Evolutionary conservation across 768 basidiomycete species (phyloP).

Genomic region (Lepiota venenata): DNA sequence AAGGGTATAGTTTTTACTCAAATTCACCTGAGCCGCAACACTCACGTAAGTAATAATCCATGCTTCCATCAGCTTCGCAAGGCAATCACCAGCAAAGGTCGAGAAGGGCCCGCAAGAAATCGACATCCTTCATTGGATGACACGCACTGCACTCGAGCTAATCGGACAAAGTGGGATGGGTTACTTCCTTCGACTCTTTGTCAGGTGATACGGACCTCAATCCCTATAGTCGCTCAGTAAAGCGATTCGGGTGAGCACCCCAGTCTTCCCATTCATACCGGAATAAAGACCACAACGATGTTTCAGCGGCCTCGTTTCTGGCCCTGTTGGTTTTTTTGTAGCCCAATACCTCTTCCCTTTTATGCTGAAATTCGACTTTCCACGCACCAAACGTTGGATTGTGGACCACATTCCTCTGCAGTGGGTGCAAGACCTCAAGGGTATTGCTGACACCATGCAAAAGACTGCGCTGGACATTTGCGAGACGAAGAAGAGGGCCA

Average conservation of each 20-base stretch:
- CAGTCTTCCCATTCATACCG: background rate
- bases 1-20: slow-evolving; percentile 18
- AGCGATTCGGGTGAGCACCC: slow-evolving; percentile 25
- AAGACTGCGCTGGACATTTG: slow-evolving; percentile 30
- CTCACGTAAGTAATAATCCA: background rate
- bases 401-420: slow-evolving; percentile 29
- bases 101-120: slow-evolving; percentile 29
- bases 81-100: slow-evolving; percentile 23
- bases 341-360: slow-evolving; percentile 14
- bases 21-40: background rate
- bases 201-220: slow-evolving; percentile 22
- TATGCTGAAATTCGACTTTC: slow-evolving; percentile 21
- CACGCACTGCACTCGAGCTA: slow-evolving; percentile 44
- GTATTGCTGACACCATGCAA: slow-evolving; percentile 30
- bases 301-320: background rate
- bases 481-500: slow-evolving; percentile 27
- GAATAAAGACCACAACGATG: background rate
- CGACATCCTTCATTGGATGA: slow-evolving; percentile 34
- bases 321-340: background rate
- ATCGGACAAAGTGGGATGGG: slow-evolving; percentile 51
- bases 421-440: slow-evolving; percentile 21
- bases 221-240: slow-evolving; percentile 28
- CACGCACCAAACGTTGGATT: slow-evolving; percentile 29
- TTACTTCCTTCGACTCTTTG: slow-evolving; percentile 38
- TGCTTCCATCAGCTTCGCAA: slow-evolving; percentile 21